Percentiles rank a stretch among this genome's conserved stretches.
These are phyloP conservation scores for Ceratocystis albifundus DNA, from an alignment of 2,329 filamentous ascomycete species.

Conservation along the genomic window DNA sequence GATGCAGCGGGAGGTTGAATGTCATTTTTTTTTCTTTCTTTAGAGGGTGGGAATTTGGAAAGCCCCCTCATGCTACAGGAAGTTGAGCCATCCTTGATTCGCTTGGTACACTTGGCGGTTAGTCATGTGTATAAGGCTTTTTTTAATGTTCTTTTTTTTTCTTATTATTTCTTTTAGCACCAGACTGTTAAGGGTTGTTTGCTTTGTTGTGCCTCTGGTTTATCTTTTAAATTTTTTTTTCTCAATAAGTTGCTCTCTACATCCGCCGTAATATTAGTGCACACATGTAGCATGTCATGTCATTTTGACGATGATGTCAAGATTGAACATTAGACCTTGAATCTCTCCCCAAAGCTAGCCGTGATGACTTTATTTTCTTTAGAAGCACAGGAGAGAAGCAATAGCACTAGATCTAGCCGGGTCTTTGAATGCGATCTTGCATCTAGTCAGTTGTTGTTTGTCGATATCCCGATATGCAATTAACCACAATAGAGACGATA, in stretches of 20 bases:
- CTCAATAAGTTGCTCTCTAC: background rate
- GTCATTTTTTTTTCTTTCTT: conserved; percentile 14
- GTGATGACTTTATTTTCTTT: too few species aligned
- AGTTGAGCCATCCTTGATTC: background rate
- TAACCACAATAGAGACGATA: background rate
- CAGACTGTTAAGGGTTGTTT: background rate
- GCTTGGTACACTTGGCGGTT: background rate
- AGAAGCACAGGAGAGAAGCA: too few species aligned
- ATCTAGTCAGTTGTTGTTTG: background rate
- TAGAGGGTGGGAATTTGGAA: background rate
- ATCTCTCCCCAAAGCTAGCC: too few species aligned
- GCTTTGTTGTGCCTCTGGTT: background rate
- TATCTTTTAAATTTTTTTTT: conserved; percentile 1
- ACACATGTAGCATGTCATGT: background rate
- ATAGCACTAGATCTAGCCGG: too few species aligned
- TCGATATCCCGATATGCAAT: background rate
- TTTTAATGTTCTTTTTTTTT: conserved; percentile 11
- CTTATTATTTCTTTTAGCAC: conserved; percentile 7
- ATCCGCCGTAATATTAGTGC: background rate
- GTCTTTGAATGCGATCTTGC: too few species aligned
- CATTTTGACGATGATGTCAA: background rate
- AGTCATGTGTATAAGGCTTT: conserved; percentile 23
- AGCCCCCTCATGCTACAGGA: background rate
- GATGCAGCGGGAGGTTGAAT: background rate
- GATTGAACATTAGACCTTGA: too few species aligned